These are phyloP conservation scores for Cronartium ribicola DNA, from an alignment of 1,284 basidiomycete species.

Conservation along the genomic window DNA sequence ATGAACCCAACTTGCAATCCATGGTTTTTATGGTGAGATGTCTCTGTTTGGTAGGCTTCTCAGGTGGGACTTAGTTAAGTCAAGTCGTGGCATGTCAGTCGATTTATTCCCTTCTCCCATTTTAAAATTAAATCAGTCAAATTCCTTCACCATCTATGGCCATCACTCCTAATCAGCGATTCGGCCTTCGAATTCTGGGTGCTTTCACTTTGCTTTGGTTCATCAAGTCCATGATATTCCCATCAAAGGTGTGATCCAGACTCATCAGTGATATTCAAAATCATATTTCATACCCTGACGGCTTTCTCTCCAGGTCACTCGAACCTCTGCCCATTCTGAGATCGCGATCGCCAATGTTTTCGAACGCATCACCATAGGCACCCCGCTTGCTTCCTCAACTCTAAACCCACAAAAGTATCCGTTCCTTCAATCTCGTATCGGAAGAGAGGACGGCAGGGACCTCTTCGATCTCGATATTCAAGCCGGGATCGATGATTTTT, in stretches of 20 bases:
- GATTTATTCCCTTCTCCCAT: neutral
- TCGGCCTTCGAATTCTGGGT: slow-evolving; percentile 22
- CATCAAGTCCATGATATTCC: slow-evolving; percentile 25
- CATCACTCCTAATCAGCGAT: slow-evolving; percentile 29
- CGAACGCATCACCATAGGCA: slow-evolving; percentile 72
- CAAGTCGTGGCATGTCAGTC: neutral
- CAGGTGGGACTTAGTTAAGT: too few species aligned
- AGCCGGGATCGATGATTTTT: slow-evolving; percentile 76
- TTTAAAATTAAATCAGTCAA: neutral
- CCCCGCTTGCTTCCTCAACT: slow-evolving; percentile 59
- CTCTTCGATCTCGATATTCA: slow-evolving; percentile 69
- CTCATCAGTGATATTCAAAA: neutral
- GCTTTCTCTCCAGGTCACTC: slow-evolving; percentile 42
- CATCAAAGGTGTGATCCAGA: slow-evolving; percentile 14
- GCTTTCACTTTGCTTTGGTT: slow-evolving; percentile 16
- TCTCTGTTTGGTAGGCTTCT: too few species aligned
- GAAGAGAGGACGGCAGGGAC: slow-evolving; percentile 62
- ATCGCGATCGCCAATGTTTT: slow-evolving; percentile 57
- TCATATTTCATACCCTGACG: neutral
- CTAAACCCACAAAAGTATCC: slow-evolving; percentile 80
- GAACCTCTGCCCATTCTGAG: slow-evolving; percentile 47
- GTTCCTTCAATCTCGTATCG: slow-evolving; percentile 71
- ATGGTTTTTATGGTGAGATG: too few species aligned
- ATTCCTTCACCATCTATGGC: slow-evolving; percentile 11
- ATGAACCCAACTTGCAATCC: too few species aligned